Conservation (phyloP, 176 grass and related monocot genomes). For the Juncus effusus region DNA sequence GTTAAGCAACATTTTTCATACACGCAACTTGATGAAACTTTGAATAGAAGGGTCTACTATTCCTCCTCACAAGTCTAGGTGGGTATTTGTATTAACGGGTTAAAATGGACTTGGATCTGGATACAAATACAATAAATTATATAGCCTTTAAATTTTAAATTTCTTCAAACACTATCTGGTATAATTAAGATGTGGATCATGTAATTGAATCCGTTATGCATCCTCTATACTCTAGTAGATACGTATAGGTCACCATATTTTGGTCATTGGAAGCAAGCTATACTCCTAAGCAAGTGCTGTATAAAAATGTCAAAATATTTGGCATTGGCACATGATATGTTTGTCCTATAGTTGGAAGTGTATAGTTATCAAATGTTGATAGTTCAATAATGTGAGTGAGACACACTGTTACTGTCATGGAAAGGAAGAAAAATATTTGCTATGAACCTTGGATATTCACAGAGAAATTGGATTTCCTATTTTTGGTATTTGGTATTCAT, state of each 20-base stretch:
- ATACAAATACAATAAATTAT: too few relatives aligned
- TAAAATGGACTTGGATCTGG: too few relatives aligned
- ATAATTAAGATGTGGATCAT: neutral
- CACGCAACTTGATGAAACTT: too few relatives aligned
- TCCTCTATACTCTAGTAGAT: neutral
- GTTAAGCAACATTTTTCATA: too few relatives aligned
- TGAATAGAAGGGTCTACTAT: too few relatives aligned
- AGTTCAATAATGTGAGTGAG: neutral
- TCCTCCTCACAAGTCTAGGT: too few relatives aligned
- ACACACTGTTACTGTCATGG: slow-evolving; percentile 3
- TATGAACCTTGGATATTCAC: neutral
- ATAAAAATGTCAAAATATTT: slow-evolving; percentile 24
- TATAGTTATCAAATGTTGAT: slow-evolving; percentile 9
- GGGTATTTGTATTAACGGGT: too few relatives aligned
- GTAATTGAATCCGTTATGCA: neutral
- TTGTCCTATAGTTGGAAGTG: neutral
- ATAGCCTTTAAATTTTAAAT: too few relatives aligned
- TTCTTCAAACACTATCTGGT: too few relatives aligned
- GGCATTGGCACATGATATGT: neutral
- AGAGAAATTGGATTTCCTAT: too few relatives aligned
- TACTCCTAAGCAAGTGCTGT: slow-evolving; percentile 22
- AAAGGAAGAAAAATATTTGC: neutral
- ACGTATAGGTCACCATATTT: slow-evolving; percentile 14
- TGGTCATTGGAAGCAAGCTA: slow-evolving; percentile 17
- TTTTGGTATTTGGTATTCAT: neutral